Percentiles rank a stretch among this genome's conserved stretches.
phyloP scores from a whole-genome alignment of 2,329 filamentous ascomycete species.

The Diaporthe humulicola region DNA sequence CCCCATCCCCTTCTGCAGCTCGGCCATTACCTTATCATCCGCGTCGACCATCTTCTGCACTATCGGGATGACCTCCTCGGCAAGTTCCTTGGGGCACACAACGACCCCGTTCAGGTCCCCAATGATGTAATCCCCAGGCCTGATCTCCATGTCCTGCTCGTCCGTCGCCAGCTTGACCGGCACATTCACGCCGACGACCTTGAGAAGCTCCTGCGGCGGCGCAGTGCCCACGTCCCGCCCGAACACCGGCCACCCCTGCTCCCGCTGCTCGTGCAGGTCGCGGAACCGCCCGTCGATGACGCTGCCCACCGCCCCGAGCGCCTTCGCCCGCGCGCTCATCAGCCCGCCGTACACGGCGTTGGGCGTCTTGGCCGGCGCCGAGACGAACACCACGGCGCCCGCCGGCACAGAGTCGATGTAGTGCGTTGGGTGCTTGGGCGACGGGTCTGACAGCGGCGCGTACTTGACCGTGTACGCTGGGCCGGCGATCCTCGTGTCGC shows the following conservation, averaged over 20 bases:
- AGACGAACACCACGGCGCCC: conserved; percentile 64
- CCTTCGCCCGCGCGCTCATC: conserved; percentile 63
- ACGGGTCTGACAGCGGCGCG: conserved; percentile 59
- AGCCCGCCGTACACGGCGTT: conserved; percentile 68
- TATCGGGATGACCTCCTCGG: conserved; percentile 54
- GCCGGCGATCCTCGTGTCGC: conserved; percentile 65
- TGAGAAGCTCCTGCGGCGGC: conserved; percentile 56
- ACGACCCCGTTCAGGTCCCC: conserved; percentile 62
- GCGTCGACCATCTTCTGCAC: conserved; percentile 58
- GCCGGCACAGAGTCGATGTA: conserved; percentile 65
- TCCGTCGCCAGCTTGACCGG: conserved; percentile 54
- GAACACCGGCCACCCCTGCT: conserved; percentile 60
- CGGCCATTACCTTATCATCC: conserved; percentile 57
- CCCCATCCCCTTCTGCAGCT: conserved; percentile 56
- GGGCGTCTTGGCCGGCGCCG: conserved; percentile 57
- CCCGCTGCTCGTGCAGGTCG: conserved; percentile 67
- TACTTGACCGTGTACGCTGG: conserved; percentile 69
- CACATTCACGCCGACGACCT: conserved; percentile 58
- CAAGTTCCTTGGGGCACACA: conserved; percentile 54
- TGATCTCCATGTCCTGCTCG: conserved; percentile 54
- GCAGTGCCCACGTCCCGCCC: conserved; percentile 59
- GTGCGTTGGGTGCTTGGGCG: conserved; percentile 59
- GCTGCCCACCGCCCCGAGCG: conserved; percentile 59
- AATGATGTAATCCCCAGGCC: conserved; percentile 59
- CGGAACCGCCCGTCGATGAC: conserved; percentile 66